phyloP scores from a whole-genome alignment of 768 basidiomycete species.

The Mycena crocata region DNA sequence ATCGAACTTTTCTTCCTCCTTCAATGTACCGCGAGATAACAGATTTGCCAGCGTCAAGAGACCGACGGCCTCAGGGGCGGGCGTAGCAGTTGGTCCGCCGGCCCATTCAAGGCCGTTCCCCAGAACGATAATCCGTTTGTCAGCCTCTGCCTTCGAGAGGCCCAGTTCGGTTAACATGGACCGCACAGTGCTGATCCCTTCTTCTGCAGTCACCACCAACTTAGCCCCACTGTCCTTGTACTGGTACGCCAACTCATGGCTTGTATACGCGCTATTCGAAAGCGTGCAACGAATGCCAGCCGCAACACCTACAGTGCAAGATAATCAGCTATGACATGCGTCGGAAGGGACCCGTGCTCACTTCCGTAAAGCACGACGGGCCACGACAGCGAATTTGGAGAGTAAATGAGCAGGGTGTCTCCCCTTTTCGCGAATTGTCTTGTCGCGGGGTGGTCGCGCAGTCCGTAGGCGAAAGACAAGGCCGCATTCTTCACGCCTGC shows the following conservation, averaged over 20 bases:
- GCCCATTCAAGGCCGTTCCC: conserved; percentile 25
- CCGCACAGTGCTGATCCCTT: conserved; percentile 36
- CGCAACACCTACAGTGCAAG: conserved; percentile 49
- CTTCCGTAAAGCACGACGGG: conserved; percentile 57
- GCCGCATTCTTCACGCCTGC: conserved; percentile 31
- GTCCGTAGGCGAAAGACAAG: conserved; percentile 38
- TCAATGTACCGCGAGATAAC: conserved; percentile 29
- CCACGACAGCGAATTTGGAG: conserved; percentile 66
- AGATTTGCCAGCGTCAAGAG: conserved; percentile 26
- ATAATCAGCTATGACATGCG: background rate
- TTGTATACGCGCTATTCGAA: conserved; percentile 66
- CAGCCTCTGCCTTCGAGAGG: conserved; percentile 25
- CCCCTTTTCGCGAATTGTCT: conserved; percentile 46
- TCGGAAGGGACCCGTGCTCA: conserved; percentile 17
- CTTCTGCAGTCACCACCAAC: conserved; percentile 62
- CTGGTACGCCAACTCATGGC: conserved; percentile 68
- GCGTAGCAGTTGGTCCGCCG: conserved; percentile 10
- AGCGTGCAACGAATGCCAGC: conserved; percentile 65
- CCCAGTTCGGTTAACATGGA: conserved; percentile 36
- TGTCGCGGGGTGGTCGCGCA: conserved; percentile 37
- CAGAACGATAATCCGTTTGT: conserved; percentile 27
- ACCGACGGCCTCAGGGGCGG: conserved; percentile 6
- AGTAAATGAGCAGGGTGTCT: conserved; percentile 63
- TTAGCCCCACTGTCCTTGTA: conserved; percentile 62
- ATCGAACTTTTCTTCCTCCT: conserved; percentile 39